phyloP scores from a whole-genome alignment of 225 moss, liverwort and hornwort species.

The Bryum argenteum region DNA sequence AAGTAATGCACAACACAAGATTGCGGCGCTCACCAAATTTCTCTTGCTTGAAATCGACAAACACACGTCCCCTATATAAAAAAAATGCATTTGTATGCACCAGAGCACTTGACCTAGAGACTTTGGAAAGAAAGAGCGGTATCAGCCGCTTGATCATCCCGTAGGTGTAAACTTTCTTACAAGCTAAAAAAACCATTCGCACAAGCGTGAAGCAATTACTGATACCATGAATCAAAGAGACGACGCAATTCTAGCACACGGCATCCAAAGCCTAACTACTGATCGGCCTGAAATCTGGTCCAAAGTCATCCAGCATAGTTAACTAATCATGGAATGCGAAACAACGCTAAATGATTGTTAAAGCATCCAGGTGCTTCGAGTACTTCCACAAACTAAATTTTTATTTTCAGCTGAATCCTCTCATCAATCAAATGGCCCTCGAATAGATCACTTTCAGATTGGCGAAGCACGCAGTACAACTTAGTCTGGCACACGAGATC shows the following conservation, averaged over 20 bases:
- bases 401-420: not conserved
- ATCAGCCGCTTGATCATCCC: slow-evolving; percentile 5
- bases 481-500: not conserved
- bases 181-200: not conserved
- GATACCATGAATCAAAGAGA: not conserved
- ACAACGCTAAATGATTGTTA: not conserved
- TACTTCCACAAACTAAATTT: not conserved
- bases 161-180: not conserved
- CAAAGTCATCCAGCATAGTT: not conserved
- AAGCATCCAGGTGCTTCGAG: not conserved
- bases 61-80: too few species aligned
- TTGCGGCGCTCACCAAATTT: too few species aligned
- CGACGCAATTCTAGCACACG: slow-evolving; percentile 2
- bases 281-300: not conserved
- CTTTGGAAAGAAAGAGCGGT: not conserved
- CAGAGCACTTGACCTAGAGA: slow-evolving; percentile 18
- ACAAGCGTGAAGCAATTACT: slow-evolving; percentile 12
- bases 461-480: not conserved
- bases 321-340: not conserved
- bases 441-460: slow-evolving; percentile 8
- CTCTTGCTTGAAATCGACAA: too few species aligned
- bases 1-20: too few species aligned
- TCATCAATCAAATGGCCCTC: not conserved
- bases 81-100: too few species aligned
- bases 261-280: too few species aligned